Evolutionary conservation across 2,329 filamentous ascomycete species (phyloP).

Genomic region (Madurella mycetomatis): DNA sequence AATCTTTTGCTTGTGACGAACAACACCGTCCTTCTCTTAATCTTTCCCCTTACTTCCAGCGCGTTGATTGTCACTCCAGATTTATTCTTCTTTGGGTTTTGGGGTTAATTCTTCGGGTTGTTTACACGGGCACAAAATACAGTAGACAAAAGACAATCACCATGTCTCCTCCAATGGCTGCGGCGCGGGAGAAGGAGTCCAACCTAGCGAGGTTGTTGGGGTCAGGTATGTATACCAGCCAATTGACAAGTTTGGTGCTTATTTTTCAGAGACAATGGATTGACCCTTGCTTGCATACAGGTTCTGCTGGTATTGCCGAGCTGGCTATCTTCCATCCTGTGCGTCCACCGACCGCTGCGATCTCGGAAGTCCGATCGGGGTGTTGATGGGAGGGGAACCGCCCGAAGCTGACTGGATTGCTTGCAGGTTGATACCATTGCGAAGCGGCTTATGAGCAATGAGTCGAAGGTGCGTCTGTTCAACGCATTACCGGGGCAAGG

Average conservation of each 20-base stretch:
- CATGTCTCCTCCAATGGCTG: constrained; percentile 57
- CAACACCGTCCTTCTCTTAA: not conserved
- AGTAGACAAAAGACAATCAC: constrained; percentile 20
- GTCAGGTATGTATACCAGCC: constrained; percentile 60
- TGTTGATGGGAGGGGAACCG: not conserved
- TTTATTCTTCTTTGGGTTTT: not conserved
- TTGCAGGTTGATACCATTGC: constrained; percentile 90
- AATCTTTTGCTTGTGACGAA: not conserved
- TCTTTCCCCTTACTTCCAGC: not conserved
- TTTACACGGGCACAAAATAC: not conserved
- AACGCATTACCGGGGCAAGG: not conserved
- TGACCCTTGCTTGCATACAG: constrained; percentile 42
- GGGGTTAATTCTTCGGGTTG: not conserved
- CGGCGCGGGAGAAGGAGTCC: constrained; percentile 70
- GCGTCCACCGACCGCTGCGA: constrained; percentile 31
- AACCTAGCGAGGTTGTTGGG: constrained; percentile 82
- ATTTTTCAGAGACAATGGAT: not conserved
- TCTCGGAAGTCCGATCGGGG: not conserved
- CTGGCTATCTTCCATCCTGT: constrained; percentile 89
- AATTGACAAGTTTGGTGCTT: not conserved
- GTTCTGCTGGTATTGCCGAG: constrained; percentile 88
- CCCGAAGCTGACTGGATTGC: constrained; percentile 10
- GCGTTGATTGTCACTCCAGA: not conserved
- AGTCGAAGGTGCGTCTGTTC: constrained; percentile 57
- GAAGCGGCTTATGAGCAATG: constrained; percentile 99